Base-by-base conservation (phyloP, 2,329 filamentous ascomycete species). In the Epichloe scottii region DNA sequence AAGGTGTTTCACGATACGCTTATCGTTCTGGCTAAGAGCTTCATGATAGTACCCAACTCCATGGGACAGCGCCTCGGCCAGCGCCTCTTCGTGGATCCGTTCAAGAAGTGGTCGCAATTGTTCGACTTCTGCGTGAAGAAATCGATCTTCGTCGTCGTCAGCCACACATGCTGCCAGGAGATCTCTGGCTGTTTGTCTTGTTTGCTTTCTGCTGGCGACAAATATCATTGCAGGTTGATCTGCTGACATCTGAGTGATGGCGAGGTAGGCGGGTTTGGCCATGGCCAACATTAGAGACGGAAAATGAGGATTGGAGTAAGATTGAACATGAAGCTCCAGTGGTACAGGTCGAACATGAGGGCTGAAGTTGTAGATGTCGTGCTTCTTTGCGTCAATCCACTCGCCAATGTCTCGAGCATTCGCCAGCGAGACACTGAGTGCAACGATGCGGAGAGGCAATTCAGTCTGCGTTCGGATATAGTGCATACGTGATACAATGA, bases 291-390 rank as follows among this genome's bases (percentile, higher is more conserved):
- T 98, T 40, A 98, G 77, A 11, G 93, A 97, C 4, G 93, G 94
- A 71, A 95, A 96, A 64, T 98, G 94, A 45, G 94, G 89, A 54
- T 95, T 95, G 30, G 84, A 87, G 71, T 93, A 98, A 1, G 90
- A 91, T 68, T 98, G 93, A 46, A 98, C 85, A 64, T 96, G 89
- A 52, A 98, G 79, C 66, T 97, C 91, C 34, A 98, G 73, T 21
- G 91, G 90, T 17, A 96, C 82, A 1, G 89, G 86, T 51, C 94
- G 84, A 54, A 91, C 84, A 62, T 91, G 85, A 2, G 93, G 93
- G 60, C 89, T 95, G 72, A 98, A 98, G 71, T 98, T 98, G 76
- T 91, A 98, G 56, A 95, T 95, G 46, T 93, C 95, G 65, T 98
- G 93, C 73, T 96, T 97, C 67, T 84, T 95, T 7, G 91, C 93